Percentiles rank a stretch among this genome's conserved stretches.
phyloP scores from a whole-genome alignment of 2,329 filamentous ascomycete species.

The Verticillium alfalfae region DNA sequence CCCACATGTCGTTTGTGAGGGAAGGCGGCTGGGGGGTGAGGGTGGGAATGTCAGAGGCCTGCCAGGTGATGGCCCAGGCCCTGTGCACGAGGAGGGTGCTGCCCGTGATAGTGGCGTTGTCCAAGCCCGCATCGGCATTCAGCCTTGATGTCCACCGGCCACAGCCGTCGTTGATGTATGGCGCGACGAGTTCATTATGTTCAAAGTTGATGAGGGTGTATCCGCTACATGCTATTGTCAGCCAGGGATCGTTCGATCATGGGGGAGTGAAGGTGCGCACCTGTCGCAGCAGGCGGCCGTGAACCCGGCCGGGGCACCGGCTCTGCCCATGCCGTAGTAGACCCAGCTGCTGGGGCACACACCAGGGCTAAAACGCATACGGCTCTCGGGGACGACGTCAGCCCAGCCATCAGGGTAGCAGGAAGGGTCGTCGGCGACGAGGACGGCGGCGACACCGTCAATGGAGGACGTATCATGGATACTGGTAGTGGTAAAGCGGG shows the following conservation, averaged over 20 bases:
- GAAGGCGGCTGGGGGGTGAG: constrained; percentile 5
- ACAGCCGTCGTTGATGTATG: background rate
- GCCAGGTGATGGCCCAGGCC: background rate
- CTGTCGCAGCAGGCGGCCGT: too few relatives aligned
- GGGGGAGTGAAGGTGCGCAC: too few relatives aligned
- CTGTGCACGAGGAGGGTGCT: background rate
- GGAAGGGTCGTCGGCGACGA: background rate
- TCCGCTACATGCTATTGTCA: background rate
- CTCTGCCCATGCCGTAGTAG: constrained; percentile 2
- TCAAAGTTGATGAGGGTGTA: background rate
- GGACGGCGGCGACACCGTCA: background rate
- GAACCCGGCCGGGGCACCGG: too few relatives aligned
- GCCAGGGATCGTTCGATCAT: background rate
- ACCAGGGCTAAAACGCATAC: constrained; percentile 1
- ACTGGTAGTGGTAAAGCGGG: background rate
- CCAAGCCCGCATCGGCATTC: background rate
- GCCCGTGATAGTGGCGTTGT: background rate
- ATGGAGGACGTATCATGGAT: background rate
- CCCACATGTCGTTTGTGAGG: constrained; percentile 2
- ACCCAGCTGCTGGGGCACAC: constrained; percentile 6
- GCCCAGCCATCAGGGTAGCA: constrained; percentile 5
- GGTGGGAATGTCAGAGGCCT: background rate
- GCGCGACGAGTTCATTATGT: background rate
- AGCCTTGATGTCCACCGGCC: background rate
- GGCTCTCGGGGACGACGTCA: background rate